These are phyloP conservation scores for Hypoxylon rickii DNA, from an alignment of 495 filamentous ascomycete genomes.

Conservation along the genomic window DNA sequence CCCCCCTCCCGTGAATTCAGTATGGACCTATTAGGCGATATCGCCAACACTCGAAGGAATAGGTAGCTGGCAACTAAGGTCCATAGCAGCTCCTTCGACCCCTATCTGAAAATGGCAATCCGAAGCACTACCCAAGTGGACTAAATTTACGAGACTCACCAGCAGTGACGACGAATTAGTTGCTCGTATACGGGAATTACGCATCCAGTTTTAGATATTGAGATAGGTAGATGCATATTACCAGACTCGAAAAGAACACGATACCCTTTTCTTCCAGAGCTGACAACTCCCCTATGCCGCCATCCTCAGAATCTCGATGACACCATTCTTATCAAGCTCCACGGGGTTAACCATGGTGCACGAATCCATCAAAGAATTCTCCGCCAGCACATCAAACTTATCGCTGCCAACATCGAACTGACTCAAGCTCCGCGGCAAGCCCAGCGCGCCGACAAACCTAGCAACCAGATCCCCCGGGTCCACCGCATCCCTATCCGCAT, in stretches of 20 bases:
- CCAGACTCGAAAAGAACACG: background rate
- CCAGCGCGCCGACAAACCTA: slow-evolving; percentile 39
- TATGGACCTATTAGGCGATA: no score
- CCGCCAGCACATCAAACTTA: slow-evolving; percentile 39
- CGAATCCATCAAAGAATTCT: slow-evolving; percentile 44
- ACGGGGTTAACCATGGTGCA: slow-evolving; percentile 44
- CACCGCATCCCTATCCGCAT: slow-evolving; percentile 37
- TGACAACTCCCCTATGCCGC: slow-evolving; percentile 1
- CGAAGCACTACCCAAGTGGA: no score
- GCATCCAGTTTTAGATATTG: no score
- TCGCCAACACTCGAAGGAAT: no score
- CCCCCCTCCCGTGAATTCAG: no score
- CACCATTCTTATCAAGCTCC: slow-evolving; percentile 36
- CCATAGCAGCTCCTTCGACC: no score
- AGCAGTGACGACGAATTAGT: no score
- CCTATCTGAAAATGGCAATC: no score
- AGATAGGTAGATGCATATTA: no score
- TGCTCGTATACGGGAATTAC: no score
- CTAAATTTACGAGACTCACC: no score
- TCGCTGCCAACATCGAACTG: slow-evolving; percentile 45
- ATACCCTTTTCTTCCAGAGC: background rate
- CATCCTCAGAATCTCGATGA: slow-evolving; percentile 45
- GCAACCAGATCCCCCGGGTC: slow-evolving; percentile 42
- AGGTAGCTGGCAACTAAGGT: no score
- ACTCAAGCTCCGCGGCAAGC: slow-evolving; percentile 37